Conservation (phyloP, 176 grass and related monocot genomes). For the Urochloa ruziziensis region DNA sequence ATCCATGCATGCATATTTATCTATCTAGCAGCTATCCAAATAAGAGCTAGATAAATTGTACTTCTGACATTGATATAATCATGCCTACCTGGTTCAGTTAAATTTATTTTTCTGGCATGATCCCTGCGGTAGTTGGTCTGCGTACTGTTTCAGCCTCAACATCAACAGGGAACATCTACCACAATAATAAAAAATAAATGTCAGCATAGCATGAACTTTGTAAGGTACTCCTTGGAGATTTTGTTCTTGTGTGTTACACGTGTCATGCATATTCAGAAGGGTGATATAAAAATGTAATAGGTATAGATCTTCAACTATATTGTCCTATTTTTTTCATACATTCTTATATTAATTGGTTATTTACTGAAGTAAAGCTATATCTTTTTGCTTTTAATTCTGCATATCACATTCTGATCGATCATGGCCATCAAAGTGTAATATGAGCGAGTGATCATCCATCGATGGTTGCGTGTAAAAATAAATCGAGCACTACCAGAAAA, state of each 20-base stretch:
- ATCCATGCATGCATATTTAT: background rate
- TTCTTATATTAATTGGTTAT: background rate
- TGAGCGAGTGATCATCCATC: background rate
- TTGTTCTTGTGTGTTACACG: background rate
- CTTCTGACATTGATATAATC: constrained; percentile 4
- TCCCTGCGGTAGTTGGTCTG: background rate
- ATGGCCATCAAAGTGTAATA: background rate
- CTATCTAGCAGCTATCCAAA: background rate
- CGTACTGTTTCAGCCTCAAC: constrained; percentile 21
- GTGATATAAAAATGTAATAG: background rate
- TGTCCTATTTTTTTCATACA: background rate
- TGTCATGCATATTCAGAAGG: background rate
- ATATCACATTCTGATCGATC: background rate
- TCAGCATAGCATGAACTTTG: background rate
- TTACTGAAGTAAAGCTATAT: background rate
- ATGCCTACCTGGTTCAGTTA: constrained; percentile 14
- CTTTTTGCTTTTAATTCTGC: background rate
- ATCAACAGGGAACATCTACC: background rate
- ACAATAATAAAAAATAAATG: constrained; percentile 15
- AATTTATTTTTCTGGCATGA: constrained; percentile 21
- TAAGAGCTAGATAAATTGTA: background rate
- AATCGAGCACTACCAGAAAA: no score
- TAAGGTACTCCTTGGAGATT: background rate
- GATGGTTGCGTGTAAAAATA: background rate
- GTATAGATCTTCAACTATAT: background rate